Percentiles rank a stretch among this genome's conserved stretches.
Conservation (phyloP, 805 yeast species). For the Wickerhamomyces bisporus region DNA sequence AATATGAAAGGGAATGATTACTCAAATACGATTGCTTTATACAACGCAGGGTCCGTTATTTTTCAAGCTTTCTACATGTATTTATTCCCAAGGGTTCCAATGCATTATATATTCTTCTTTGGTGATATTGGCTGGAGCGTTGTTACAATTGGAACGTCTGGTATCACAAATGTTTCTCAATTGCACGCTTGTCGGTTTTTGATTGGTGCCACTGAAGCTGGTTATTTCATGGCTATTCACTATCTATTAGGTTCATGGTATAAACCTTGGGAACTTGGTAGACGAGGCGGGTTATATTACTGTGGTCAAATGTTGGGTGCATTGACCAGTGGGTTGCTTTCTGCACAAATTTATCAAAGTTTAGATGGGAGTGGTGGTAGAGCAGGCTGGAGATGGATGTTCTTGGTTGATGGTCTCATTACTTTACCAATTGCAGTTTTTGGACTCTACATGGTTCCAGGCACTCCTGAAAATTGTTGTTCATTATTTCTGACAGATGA, state of each 20-base stretch:
- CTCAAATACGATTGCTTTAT: constrained; percentile 52
- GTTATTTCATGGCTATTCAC: constrained; percentile 31
- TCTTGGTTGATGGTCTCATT: constrained; percentile 56
- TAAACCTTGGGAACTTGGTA: constrained; percentile 47
- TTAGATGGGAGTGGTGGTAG: constrained; percentile 40
- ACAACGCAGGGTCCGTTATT: constrained; percentile 56
- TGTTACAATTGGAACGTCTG: constrained; percentile 45
- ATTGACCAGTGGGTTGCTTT: constrained; percentile 51
- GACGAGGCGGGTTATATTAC: constrained; percentile 58
- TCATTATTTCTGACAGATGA: constrained; percentile 50
- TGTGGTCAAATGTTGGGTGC: constrained; percentile 45
- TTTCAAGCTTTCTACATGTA: constrained; percentile 65
- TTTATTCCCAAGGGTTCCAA: constrained; percentile 49
- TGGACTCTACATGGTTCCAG: constrained; percentile 56
- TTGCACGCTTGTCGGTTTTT: constrained; percentile 37
- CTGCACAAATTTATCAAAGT: constrained; percentile 37
- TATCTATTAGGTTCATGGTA: constrained; percentile 58
- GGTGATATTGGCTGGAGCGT: constrained; percentile 65
- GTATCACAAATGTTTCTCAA: constrained; percentile 24
- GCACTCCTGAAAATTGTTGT: constrained; percentile 56
- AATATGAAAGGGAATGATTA: constrained; percentile 52
- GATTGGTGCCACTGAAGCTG: constrained; percentile 13
- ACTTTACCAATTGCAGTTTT: constrained; percentile 53
- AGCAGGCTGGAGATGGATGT: constrained; percentile 65
- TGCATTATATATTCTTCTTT: constrained; percentile 41